Conservation (phyloP, 2,329 filamentous ascomycete species). For the Colletotrichum falcatum region DNA sequence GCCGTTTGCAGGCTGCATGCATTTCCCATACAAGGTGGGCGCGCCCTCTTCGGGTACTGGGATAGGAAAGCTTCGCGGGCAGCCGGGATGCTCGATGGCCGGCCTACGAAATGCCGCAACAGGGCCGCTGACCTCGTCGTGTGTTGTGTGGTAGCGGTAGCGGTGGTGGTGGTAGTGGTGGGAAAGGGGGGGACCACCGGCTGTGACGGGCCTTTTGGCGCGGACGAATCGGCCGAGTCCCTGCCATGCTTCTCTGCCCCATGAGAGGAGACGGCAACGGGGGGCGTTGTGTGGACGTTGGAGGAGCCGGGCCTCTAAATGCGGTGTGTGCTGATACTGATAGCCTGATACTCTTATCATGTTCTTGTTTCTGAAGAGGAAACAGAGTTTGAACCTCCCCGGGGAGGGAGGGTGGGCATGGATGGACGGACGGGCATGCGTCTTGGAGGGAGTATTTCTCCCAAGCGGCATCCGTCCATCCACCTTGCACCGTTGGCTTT, state of each 20-base stretch:
- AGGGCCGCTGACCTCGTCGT: no score
- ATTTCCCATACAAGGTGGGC: neutral
- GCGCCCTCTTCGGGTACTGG: neutral
- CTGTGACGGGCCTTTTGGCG: neutral
- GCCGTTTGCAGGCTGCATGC: neutral
- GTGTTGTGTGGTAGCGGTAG: neutral
- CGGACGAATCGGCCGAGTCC: neutral
- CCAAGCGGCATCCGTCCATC: neutral
- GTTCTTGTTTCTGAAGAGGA: neutral
- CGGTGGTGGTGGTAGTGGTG: no score
- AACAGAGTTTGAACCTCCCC: neutral
- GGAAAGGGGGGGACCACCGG: neutral
- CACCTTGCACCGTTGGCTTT: neutral
- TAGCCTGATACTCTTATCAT: neutral
- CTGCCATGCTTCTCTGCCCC: neutral
- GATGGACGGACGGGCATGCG: neutral
- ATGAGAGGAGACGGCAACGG: neutral
- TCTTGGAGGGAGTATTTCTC: neutral
- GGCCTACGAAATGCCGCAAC: neutral
- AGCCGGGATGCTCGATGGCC: neutral
- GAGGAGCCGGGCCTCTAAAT: neutral
- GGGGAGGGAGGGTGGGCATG: neutral
- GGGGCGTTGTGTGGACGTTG: neutral
- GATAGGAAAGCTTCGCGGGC: neutral
- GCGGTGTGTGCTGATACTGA: neutral